These are phyloP conservation scores for Castanopsis chinensis DNA, from an alignment of 306 rosid genomes.

Conservation along the genomic window DNA sequence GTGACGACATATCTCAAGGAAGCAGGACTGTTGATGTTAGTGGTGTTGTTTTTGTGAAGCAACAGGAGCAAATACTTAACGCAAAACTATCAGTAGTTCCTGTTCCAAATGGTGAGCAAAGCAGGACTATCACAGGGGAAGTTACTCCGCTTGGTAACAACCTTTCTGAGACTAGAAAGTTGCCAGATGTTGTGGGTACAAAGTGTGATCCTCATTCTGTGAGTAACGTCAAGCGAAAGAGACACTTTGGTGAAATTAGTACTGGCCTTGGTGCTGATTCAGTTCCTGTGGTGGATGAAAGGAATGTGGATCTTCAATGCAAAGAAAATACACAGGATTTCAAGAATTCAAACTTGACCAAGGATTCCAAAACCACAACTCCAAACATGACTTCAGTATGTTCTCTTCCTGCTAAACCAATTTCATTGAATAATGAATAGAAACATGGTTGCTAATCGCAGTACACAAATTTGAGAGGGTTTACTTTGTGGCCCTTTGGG, in stretches of 20 bases:
- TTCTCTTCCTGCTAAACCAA: not conserved
- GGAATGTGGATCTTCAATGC: not conserved
- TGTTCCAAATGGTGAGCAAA: not conserved
- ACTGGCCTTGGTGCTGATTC: conserved; percentile 5
- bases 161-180: not conserved
- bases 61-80: not conserved
- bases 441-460: not conserved
- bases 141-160: not conserved
- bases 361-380: not conserved
- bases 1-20: not conserved
- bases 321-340: conserved; percentile 3
- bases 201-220: conserved; percentile 3
- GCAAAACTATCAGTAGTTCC: not conserved
- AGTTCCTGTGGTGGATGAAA: conserved; percentile 6
- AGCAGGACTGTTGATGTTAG: not conserved
- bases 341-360: conserved; percentile 18
- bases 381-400: conserved; percentile 7
- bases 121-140: not conserved
- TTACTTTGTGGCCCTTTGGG: not conserved
- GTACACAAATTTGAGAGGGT: too few species aligned
- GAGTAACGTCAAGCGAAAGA: conserved; percentile 17
- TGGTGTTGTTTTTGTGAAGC: not conserved
- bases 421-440: not conserved
- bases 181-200: not conserved
- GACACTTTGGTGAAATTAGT: conserved; percentile 25